Base-by-base conservation (phyloP, 225 moss, liverwort and hornwort genomes). In the Takakia lepidozioides region DNA sequence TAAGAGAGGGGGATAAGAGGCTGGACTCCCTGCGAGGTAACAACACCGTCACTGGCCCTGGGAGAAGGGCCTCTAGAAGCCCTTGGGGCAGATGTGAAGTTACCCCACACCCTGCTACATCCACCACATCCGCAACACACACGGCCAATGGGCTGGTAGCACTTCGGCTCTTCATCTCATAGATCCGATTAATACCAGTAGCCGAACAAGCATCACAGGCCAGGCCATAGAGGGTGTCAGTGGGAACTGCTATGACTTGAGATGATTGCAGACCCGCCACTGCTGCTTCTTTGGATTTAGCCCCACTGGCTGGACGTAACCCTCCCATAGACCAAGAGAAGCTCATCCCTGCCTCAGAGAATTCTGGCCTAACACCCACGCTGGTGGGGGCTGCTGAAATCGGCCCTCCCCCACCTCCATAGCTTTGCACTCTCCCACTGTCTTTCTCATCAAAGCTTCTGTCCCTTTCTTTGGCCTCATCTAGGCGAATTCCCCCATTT, bases 171-270 rank as follows among this genome's bases (percentile, higher is more conserved):
- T 95, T 95, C 62, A 90, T 84, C 58, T 73, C 57, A 18, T 90
- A 95, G 9, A 95, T 74, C 14, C 70, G 67, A 32, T 49, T 70
- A 27, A 95, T 69, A 1, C 86, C 89, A 30, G 46, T 48, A 5
- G 79, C 69, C 0, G 80, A 95, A 58, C 86, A 84, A 9, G 93
- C 89, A 49, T 95, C 90, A 54, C 90, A 90, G 24, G 90, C 90
- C 11, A 95, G 59, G 8, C 93, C 93, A 26, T 95, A 95, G 38
- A 95, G 53, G 4, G 93, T 95, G 48, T 95, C 93, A 1, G 93
- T 95, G n/a, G 90, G 93, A 44, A 87, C 86, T 7, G 89, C 93
- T 21, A 95, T 66, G 4, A 95, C 77, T 16, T 87, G 72, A 20
- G 69, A 72, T 0, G 9, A 21, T n/a, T 27, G 55, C 28, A 95